These are phyloP conservation scores for Aspergillus cavernicola DNA, from an alignment of 495 filamentous ascomycete genomes.

Conservation along the genomic window DNA sequence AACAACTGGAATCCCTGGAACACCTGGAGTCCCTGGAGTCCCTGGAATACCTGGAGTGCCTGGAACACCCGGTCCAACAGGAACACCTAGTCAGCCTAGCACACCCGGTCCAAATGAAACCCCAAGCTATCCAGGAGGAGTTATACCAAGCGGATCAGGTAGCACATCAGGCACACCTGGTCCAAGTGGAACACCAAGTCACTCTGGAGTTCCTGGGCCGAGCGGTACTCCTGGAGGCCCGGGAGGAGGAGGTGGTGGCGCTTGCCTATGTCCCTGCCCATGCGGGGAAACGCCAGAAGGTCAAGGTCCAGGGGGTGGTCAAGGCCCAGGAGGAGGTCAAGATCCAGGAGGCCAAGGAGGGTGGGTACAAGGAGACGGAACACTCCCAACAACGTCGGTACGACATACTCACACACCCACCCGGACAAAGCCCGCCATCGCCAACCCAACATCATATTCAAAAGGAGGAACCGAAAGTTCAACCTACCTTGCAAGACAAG, in stretches of 20 bases:
- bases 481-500: not conserved
- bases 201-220: constrained; percentile 1
- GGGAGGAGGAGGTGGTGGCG: not conserved
- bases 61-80: not conserved
- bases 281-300: not conserved
- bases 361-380: not conserved
- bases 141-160: no score
- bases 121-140: no score
- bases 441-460: not conserved
- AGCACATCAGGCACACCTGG: no score
- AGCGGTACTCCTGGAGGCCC: not conserved
- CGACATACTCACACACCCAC: not conserved
- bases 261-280: not conserved
- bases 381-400: no score
- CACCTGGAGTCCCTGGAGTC: constrained; percentile 1
- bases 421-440: not conserved
- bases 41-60: not conserved
- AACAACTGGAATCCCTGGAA: not conserved
- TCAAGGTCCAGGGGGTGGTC: not conserved
- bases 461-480: not conserved
- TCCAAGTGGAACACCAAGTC: not conserved
- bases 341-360: not conserved
- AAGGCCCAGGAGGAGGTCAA: not conserved
- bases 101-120: no score
- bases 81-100: no score